Evolutionary conservation across 1,139 yeast genomes (phyloP).

Genomic region (Eremothecium cymbalariae): DNA sequence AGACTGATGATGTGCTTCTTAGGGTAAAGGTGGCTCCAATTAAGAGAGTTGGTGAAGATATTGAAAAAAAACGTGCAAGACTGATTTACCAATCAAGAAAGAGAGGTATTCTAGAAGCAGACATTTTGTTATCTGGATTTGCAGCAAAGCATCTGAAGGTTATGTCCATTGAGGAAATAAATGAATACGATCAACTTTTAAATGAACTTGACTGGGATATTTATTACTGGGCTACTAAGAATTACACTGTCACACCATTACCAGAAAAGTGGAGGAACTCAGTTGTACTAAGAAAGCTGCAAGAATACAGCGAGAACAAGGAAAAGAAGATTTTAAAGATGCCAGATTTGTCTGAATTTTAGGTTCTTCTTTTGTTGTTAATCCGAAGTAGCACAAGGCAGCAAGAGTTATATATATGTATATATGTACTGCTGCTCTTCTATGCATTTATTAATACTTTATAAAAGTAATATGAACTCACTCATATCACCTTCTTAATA

Average conservation of each 20-base stretch:
- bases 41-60: constrained; percentile 63
- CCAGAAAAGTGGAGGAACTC: constrained; percentile 80
- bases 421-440: too few relatives aligned
- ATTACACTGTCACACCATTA: constrained; percentile 69
- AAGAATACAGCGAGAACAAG: constrained; percentile 66
- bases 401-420: too few relatives aligned
- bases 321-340: constrained; percentile 71
- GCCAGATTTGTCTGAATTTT: constrained; percentile 51
- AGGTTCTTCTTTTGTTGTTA: too few relatives aligned
- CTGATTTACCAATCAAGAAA: constrained; percentile 86
- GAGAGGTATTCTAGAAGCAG: constrained; percentile 93
- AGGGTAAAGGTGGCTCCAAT: constrained; percentile 63
- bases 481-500: too few relatives aligned
- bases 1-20: constrained; percentile 22
- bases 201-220: constrained; percentile 98
- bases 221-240: constrained; percentile 92
- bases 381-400: too few relatives aligned
- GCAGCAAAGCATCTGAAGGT: constrained; percentile 62
- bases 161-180: constrained; percentile 60
- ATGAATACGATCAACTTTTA: constrained; percentile 75
- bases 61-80: constrained; percentile 75
- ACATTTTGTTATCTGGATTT: constrained; percentile 73
- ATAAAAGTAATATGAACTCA: too few relatives aligned
- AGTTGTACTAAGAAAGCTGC: constrained; percentile 54
- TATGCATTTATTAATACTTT: too few relatives aligned